Evolutionary conservation across 805 yeast species (phyloP), one percentile per base, ranked within the genome.

Genomic region (Schwanniomyces yamadae): DNA sequence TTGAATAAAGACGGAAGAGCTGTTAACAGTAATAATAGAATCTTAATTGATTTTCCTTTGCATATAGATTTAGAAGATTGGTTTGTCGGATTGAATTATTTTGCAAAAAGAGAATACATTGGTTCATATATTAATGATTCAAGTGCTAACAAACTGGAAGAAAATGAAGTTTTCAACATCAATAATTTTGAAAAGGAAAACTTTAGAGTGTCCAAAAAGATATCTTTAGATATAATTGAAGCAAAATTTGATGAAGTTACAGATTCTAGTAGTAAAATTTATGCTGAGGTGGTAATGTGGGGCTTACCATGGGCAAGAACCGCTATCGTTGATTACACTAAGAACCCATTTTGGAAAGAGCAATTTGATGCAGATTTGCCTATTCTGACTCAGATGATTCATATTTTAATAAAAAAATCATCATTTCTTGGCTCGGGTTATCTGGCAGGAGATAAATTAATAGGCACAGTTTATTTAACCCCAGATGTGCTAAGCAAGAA

Each of bases 261-360:
- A 2, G 24, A 26, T 20, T 19, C 40, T 10, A 21, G 50, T 46
- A 37, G 48, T 7, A 62, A 61, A 36, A 48, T 81, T 1, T 90
- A 85, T 50, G 78, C 84, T 2, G 96, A 88, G 48, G 66, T 89
- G 2, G 63, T 73, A 12, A 69, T 86, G 55, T 84, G 93, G 83
- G 80, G 77, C 13, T 69, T 77, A 31, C 78, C 83, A 0, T 84
- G 91, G 87, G 86, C 84, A 24, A 67, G 88, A 45, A 86, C 96
- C 0, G 81, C 89, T 2, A 66, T 77, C 5, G 82, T 82, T 0
- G 62, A 67, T 23, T 63, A 73, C 30, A 46, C 57, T 1, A 34
- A 37, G 3, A 70, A 71, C 36, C 90, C 95, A 1, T 86, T 86
- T 53, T 90, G 96, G 93, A 78, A 89, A 52, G 96, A 90, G 50